A percentile compares a stretch with the other conserved stretches of the same genome.
Evolutionary conservation across 768 basidiomycete genomes (phyloP).

Genomic region (Mycena galericulata): DNA sequence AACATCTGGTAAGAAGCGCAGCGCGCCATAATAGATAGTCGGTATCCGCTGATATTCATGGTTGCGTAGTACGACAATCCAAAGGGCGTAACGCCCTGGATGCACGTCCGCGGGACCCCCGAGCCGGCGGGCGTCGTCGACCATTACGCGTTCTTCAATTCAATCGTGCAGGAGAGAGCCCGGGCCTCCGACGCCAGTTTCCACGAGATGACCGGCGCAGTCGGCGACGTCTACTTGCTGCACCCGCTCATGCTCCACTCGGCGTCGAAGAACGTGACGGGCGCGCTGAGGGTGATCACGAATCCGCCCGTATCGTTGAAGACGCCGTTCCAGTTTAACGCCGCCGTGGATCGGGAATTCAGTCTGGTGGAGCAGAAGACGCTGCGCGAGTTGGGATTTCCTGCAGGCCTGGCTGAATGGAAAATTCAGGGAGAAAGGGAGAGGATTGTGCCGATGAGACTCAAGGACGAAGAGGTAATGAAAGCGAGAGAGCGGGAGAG

Average conservation of each 20-base stretch:
- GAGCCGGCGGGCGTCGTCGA: conserved; percentile 20
- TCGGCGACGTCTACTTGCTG: conserved; percentile 74
- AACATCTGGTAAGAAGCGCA: conserved; percentile 54
- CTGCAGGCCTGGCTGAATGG: conserved; percentile 57
- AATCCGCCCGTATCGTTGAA: conserved; percentile 71
- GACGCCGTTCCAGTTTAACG: conserved; percentile 65
- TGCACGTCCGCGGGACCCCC: conserved; percentile 28
- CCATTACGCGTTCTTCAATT: conserved; percentile 39
- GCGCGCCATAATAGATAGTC: too few species aligned
- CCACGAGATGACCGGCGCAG: conserved; percentile 68
- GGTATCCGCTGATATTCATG: too few species aligned
- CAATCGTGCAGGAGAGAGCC: conserved; percentile 50
- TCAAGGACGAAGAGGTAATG: conserved; percentile 59
- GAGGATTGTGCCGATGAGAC: conserved; percentile 59
- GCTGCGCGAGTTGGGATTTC: conserved; percentile 58
- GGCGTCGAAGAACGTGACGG: conserved; percentile 69
- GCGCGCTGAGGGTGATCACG: conserved; percentile 70
- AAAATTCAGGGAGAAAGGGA: conserved; percentile 60
- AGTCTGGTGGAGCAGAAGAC: conserved; percentile 73
- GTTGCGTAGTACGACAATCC: conserved; percentile 27
- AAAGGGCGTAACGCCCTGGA: conserved; percentile 34
- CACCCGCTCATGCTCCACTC: conserved; percentile 77
- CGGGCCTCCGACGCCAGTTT: conserved; percentile 55
- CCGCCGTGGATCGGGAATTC: conserved; percentile 58
- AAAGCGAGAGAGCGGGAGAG: conserved; percentile 60